Base-by-base conservation (phyloP, 768 basidiomycete species). In the Suillus brevipes region DNA sequence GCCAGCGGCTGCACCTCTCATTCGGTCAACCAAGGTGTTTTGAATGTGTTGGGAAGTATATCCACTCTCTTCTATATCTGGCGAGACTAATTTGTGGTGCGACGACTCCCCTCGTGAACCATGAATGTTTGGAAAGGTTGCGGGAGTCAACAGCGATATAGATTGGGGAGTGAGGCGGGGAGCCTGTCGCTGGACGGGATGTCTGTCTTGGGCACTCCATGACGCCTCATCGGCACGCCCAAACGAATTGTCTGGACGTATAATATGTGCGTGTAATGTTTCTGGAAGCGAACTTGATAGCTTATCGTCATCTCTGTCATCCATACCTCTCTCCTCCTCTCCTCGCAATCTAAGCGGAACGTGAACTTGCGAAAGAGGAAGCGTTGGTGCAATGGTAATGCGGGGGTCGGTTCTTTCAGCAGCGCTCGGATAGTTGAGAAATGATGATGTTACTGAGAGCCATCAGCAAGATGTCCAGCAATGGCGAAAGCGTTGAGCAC, bases 381-480 rank as follows among this genome's bases (percentile, higher is more conserved):
- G 25, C 25, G 25, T 38, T 40, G 16, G 37, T 37, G 53, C 36
- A n/a, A 55, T 6, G 14, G 18, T 60, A 36, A 34, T 63, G 49
- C 50, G 14, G 37, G 67, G 20, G n/a, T 69, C 62, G 43, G 58
- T 53, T 64, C 65, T 66, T 68, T 66, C 56, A 55, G 65, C 47
- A 36, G 63, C 53, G 68, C 67, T 68, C 69, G 53, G 70, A 58
- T 40, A 62, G 13, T 43, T 61, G 66, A 63, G 61, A 64, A 64
- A 67, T 67, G 69, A 63, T 43, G 49, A 64, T 59, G 20, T 55
- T 59, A 63, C 69, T 65, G 64, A 69, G 60, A 67, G 67, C 67
- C 74, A 73, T 73, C 40, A 71, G 71, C 71, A n/a, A 57, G 37
- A 49, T 60, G 28, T 65, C 58, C 66, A 55, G 65, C 62, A 42